A percentile compares a stretch with the other conserved stretches of the same genome.
Evolutionary conservation across 495 filamentous ascomycete species (phyloP).

Genomic region (Aspergillus diversus): DNA sequence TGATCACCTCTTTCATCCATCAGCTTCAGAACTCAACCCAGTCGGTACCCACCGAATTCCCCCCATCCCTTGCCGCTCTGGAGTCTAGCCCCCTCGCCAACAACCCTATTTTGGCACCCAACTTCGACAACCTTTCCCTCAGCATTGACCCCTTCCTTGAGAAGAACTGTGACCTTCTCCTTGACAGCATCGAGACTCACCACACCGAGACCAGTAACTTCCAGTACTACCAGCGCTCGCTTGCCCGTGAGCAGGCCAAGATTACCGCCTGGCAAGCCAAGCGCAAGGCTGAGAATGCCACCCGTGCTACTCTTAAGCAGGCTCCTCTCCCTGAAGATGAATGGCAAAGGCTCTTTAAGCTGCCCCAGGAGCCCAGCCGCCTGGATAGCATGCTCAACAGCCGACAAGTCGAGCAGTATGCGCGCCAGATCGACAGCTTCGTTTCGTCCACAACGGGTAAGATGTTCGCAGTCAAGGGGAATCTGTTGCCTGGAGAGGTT

Average conservation of each 20-base stretch:
- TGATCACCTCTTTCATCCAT: slow-evolving; percentile 92
- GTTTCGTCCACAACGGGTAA: slow-evolving; percentile 86
- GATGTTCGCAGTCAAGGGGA: slow-evolving; percentile 96
- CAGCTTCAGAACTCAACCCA: slow-evolving; percentile 71
- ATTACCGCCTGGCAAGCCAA: slow-evolving; percentile 95
- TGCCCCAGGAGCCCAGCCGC: slow-evolving; percentile 89
- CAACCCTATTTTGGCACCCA: slow-evolving; percentile 73
- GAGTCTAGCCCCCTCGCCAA: slow-evolving; percentile 52
- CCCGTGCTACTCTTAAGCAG: slow-evolving; percentile 84
- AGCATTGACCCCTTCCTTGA: slow-evolving; percentile 98
- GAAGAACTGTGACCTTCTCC: slow-evolving; percentile 93
- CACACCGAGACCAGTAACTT: slow-evolving; percentile 99
- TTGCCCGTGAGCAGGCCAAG: slow-evolving; percentile 95
- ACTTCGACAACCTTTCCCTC: slow-evolving; percentile 85
- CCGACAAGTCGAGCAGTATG: slow-evolving; percentile 96
- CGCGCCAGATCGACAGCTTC: slow-evolving; percentile 96
- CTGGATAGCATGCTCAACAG: slow-evolving; percentile 92
- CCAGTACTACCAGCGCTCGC: slow-evolving; percentile 95
- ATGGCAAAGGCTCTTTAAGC: slow-evolving; percentile 97
- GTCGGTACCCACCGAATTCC: slow-evolving; percentile 65
- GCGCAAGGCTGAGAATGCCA: slow-evolving; percentile 91
- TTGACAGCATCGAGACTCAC: slow-evolving; percentile 95
- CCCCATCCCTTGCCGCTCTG: slow-evolving; percentile 75
- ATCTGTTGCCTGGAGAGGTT: slow-evolving; percentile 54
- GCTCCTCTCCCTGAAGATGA: slow-evolving; percentile 90